Evolutionary conservation across 768 basidiomycete genomes (phyloP), one percentile per base, ranked within the genome.

Genomic region (Tremella fuciformis): DNA sequence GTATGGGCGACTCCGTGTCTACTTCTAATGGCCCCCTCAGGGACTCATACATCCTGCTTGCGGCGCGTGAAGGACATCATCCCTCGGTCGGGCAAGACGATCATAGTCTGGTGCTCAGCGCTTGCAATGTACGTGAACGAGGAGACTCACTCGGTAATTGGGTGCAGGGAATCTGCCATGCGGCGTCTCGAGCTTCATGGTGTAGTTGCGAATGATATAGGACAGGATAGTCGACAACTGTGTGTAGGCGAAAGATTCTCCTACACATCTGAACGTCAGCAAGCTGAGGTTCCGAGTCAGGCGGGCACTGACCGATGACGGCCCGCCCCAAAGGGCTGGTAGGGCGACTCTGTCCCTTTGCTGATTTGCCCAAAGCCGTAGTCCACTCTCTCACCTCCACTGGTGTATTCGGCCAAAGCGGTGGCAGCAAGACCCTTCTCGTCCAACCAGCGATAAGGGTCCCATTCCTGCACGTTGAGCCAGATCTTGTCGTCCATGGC

Each of bases 321-420:
- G 25, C 96, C 96, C 52, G 96, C 94, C 62, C 96, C 96, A 70
- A 99, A 99, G 1, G 96, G 96, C 75, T 96, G 89, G 76, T 98
- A 97, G 50, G 90, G 91, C 66, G 87, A 89, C 57, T 93, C 89
- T 6, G 93, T 97, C 50, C 93, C 93, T 80, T 97, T 97, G 80
- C 87, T 89, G 52, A 99, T 88, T 60, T 86, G 84, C 53, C 96
- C 96, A 76, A 90, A 99, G 1, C 96, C 96, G 70, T 87, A 99
- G 77, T 99, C 96, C 60, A 98, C 81, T 80, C 92, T 92, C 77
- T 94, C 90, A 57, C 89, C 88, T 6, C 42, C 42, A 18, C 25
- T 18, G 13, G 50, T 53, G 58, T 96, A 91, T 64, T 83, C 81
- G 69, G 84, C 84, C 69, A 84, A 84, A 15, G 91, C 91, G 73